Base-by-base conservation (phyloP, 495 filamentous ascomycete genomes). In the Penicillium turbatum region DNA sequence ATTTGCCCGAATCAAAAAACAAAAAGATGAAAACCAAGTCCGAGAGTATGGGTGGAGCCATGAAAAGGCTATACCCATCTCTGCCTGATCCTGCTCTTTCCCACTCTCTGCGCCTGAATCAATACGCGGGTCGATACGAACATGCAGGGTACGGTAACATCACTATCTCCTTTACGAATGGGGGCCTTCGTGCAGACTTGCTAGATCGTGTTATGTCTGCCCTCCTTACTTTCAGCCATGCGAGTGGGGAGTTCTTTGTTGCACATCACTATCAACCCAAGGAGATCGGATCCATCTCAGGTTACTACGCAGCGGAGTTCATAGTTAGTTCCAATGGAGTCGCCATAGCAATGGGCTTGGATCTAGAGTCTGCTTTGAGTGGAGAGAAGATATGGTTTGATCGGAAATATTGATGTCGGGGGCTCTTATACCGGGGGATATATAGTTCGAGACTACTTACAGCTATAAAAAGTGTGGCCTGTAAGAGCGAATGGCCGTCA, bases 61-160 rank as follows among this genome's bases (percentile, higher is more conserved):
- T 60, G 7, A 34, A 34, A 24, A 30, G 41, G 6, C 45, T 60
- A 12, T 60, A 60, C 44, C 57, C 57, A 0, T 40, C 16, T 43
- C 36, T 56, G 11, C 53, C 57, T 10, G 38, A 19, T 21, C 57
- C 48, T 30, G n/a, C 1, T 2, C 35, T 52, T 15, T 26, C 53
- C 11, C 27, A 50, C 19, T 43, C 54, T 8, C 34, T 60, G 1
- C 37, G 26, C 12, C 17, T 60, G 6, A 27, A 27, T 5, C 32
- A 51, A 15, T 60, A 60, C 13, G 24, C 30, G 26, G 57, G 57
- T 0, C 36, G 30, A 41, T 60, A 60, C 34, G 29, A 21, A 13
- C 53, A 60, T 10, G 45, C 57, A 9, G 57, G 17, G 12, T 56
- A 52, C 31, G 39, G 48, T n/a, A 12, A 17, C 10, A 51, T 51